phyloP scores from a whole-genome alignment of 176 grass and related monocot genomes.

The Leersia perrieri region DNA sequence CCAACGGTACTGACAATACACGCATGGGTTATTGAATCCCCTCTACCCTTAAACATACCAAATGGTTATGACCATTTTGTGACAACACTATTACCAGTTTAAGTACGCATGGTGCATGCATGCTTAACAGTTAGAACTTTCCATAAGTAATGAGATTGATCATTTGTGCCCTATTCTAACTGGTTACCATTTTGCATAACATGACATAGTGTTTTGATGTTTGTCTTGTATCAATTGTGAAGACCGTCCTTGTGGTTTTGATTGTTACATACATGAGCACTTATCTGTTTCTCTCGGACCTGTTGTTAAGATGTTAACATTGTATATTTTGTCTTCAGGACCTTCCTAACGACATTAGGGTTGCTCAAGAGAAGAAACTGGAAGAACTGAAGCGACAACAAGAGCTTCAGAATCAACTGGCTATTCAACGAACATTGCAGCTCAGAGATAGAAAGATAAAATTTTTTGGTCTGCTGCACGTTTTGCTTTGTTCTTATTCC shows the following conservation, averaged over 20 bases:
- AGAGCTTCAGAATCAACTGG: slow-evolving; percentile 71
- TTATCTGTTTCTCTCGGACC: neutral
- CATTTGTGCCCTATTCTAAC: neutral
- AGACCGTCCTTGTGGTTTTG: neutral
- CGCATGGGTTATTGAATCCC: neutral
- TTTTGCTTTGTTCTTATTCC: neutral
- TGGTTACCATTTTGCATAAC: neutral
- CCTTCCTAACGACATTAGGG: slow-evolving; percentile 76
- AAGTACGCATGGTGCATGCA: neutral
- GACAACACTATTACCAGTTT: neutral
- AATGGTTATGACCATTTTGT: neutral
- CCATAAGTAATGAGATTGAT: neutral
- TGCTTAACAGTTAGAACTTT: neutral
- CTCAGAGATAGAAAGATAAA: slow-evolving; percentile 94
- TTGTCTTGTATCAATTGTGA: neutral
- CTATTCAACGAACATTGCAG: slow-evolving; percentile 65
- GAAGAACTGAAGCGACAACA: slow-evolving; percentile 91
- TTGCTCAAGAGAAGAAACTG: slow-evolving; percentile 87
- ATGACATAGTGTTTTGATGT: neutral
- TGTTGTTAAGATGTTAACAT: slow-evolving; percentile 14
- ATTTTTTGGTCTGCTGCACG: slow-evolving; percentile 66
- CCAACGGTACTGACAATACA: neutral
- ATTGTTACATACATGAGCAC: slow-evolving; percentile 6
- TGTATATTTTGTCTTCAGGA: slow-evolving; percentile 55
- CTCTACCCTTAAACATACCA: neutral